A percentile compares a stretch with the other conserved stretches of the same genome.
These are phyloP conservation scores for Fusarium mangiferae DNA, from an alignment of 2,329 filamentous ascomycete genomes.

Conservation along the genomic window DNA sequence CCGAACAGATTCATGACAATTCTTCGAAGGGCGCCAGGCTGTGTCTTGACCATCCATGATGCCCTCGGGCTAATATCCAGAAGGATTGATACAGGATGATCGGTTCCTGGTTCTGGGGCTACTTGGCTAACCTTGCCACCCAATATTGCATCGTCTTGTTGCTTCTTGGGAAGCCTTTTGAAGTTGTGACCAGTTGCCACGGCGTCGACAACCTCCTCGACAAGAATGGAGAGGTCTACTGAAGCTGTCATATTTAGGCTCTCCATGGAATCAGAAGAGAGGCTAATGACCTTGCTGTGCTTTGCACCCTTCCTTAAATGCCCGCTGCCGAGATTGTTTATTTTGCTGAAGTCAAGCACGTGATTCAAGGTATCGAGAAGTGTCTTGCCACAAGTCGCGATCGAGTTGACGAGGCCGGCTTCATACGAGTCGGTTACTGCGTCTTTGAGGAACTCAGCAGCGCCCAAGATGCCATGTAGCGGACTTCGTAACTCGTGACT, in stretches of 20 bases:
- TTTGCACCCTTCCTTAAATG: conserved; percentile 36
- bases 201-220: conserved; percentile 54
- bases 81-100: conserved; percentile 57
- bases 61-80: conserved; percentile 59
- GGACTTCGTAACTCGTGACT: conserved; percentile 68
- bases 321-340: conserved; percentile 49
- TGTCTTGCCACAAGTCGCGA: conserved; percentile 59
- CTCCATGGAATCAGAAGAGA: conserved; percentile 45
- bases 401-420: conserved; percentile 56
- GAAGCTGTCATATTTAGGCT: conserved; percentile 47
- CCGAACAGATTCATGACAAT: conserved; percentile 72
- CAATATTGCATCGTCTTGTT: conserved; percentile 3
- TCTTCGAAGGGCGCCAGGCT: conserved; percentile 61
- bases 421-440: conserved; percentile 52
- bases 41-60: conserved; percentile 63
- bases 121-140: neutral
- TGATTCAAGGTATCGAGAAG: conserved; percentile 62
- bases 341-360: conserved; percentile 57
- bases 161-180: conserved; percentile 34
- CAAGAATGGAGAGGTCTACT: conserved; percentile 48
- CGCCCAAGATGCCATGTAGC: conserved; percentile 66
- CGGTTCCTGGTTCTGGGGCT: conserved; percentile 25
- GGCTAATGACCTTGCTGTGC: conserved; percentile 34
- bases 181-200: conserved; percentile 53
- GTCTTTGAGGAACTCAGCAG: conserved; percentile 60